A percentile compares a stretch with the other conserved stretches of the same genome.
These are phyloP conservation scores for Neonectria magnoliae DNA, from an alignment of 2,329 filamentous ascomycete genomes.

Conservation along the genomic window DNA sequence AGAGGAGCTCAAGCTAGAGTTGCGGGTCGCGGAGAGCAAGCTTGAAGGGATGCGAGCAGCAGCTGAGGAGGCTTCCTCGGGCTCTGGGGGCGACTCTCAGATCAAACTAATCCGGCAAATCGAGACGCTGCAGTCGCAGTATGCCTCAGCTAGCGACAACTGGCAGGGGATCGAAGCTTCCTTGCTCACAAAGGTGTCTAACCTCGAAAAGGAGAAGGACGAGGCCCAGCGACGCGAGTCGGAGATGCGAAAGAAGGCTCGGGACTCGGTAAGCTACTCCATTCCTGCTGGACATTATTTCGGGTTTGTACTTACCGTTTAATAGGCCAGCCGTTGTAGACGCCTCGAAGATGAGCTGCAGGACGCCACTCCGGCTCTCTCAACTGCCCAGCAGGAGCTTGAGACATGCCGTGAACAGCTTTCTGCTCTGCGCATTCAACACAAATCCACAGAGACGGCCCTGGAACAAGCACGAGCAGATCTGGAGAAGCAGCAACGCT, in stretches of 20 bases:
- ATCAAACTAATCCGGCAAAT: conserved; percentile 92
- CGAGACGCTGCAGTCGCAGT: conserved; percentile 94
- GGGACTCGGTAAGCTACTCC: conserved; percentile 77
- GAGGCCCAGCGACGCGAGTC: conserved; percentile 84
- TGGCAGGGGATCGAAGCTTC: conserved; percentile 97
- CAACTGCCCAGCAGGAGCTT: conserved; percentile 72
- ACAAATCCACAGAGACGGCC: conserved; percentile 72
- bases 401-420: conserved; percentile 67
- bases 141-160: conserved; percentile 92
- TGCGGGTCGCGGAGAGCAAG: conserved; percentile 83
- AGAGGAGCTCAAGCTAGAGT: conserved; percentile 82
- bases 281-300: neutral
- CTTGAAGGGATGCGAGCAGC: conserved; percentile 86
- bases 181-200: conserved; percentile 78
- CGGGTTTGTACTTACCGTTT: conserved; percentile 28
- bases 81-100: conserved; percentile 82
- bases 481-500: conserved; percentile 59
- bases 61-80: conserved; percentile 89
- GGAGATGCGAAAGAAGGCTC: conserved; percentile 87
- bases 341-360: conserved; percentile 87
- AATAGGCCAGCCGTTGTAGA: conserved; percentile 70
- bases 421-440: conserved; percentile 70
- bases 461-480: conserved; percentile 65
- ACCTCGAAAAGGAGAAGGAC: conserved; percentile 89
- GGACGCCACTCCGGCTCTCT: conserved; percentile 69